Evolutionary conservation across 2,329 filamentous ascomycete species (phyloP).

Genomic region (Dactylellina leptospora): DNA sequence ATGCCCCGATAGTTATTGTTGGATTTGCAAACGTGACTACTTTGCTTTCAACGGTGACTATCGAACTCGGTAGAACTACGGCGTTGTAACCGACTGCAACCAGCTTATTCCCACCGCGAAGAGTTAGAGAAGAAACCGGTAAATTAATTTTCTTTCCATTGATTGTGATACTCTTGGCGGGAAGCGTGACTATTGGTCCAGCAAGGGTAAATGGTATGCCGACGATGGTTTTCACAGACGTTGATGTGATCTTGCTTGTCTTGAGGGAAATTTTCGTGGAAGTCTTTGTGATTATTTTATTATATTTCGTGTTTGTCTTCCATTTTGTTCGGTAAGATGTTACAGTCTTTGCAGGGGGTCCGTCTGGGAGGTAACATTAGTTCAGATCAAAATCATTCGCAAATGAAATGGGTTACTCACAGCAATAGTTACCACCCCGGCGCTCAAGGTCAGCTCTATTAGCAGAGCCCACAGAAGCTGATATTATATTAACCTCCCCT

Average conservation of each 20-base stretch:
- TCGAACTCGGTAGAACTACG: not conserved
- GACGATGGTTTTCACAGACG: not conserved
- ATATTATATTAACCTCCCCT: too few species aligned
- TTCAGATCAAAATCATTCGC: too few species aligned
- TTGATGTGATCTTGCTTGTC: not conserved
- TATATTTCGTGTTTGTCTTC: not conserved
- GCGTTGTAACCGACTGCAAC: not conserved
- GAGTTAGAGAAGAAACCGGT: not conserved
- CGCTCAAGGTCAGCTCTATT: too few species aligned
- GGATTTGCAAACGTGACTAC: not conserved
- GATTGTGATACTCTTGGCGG: not conserved
- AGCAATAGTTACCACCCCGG: too few species aligned
- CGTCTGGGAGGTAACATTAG: too few species aligned
- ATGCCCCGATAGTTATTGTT: not conserved
- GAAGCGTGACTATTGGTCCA: not conserved
- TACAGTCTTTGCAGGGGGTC: too few species aligned
- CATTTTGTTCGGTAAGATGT: too few species aligned
- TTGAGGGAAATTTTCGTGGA: not conserved
- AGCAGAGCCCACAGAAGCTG: too few species aligned
- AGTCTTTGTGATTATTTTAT: not conserved
- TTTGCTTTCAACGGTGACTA: not conserved
- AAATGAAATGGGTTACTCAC: too few species aligned
- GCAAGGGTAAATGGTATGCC: slow-evolving; percentile 1
- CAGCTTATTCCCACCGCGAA: not conserved
- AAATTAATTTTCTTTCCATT: not conserved